These are phyloP conservation scores for Arxiozyma slooffiae DNA, from an alignment of 1,139 yeast species.

Conservation along the genomic window DNA sequence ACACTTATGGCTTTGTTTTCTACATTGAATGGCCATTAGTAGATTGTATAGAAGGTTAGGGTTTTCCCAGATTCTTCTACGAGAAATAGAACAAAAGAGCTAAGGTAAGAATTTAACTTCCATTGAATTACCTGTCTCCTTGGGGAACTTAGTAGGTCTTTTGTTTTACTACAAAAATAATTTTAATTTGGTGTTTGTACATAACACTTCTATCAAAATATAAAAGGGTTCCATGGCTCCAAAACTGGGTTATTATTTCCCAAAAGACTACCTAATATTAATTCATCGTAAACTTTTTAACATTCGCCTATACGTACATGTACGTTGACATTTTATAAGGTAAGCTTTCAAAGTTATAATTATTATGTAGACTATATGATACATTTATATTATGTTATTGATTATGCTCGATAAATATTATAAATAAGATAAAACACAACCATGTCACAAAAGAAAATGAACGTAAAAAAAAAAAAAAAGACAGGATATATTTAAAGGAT, in stretches of 20 bases:
- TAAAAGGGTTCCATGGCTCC: neutral
- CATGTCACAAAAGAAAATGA: neutral
- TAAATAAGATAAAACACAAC: neutral
- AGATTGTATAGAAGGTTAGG: constrained; percentile 51
- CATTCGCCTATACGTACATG: neutral
- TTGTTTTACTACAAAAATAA: constrained; percentile 42
- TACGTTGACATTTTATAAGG: too few species aligned
- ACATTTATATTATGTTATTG: neutral
- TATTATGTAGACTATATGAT: too few species aligned
- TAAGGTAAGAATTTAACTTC: constrained; percentile 45
- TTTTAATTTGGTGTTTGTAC: neutral
- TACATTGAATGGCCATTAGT: constrained; percentile 62
- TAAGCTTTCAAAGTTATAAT: too few species aligned
- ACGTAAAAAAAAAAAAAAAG: neutral
- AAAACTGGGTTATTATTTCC: neutral
- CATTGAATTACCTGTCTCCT: constrained; percentile 52
- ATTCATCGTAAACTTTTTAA: too few species aligned
- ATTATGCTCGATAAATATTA: neutral
- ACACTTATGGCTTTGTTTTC: too few species aligned
- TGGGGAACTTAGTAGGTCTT: constrained; percentile 37
- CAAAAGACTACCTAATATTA: neutral
- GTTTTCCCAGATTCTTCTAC: constrained; percentile 50
- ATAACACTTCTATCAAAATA: neutral
- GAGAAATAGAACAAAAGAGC: constrained; percentile 47
- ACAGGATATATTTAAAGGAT: neutral